These are phyloP conservation scores for Lotmaria passim DNA, from an alignment of 208 protist genomes.

Conservation along the genomic window DNA sequence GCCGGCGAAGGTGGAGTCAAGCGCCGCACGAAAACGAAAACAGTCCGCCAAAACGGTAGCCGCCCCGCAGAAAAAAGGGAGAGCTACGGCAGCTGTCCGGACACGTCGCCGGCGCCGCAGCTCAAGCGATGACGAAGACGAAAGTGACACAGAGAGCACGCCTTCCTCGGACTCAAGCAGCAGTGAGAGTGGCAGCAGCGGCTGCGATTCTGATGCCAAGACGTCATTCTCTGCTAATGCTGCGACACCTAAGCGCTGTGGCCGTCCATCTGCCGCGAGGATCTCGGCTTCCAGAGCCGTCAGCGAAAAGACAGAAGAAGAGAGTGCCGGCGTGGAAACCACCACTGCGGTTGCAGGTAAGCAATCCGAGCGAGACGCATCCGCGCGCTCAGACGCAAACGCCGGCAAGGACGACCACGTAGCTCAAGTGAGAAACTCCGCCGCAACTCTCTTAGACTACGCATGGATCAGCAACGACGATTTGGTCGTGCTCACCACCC, in stretches of 20 bases:
- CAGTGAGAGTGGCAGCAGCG: constrained; percentile 16
- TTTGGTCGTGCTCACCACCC: constrained; percentile 58
- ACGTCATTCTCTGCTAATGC: not conserved
- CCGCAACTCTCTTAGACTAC: constrained; percentile 45
- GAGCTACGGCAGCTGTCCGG: not conserved
- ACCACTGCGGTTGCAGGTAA: not conserved
- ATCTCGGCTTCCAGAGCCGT: not conserved
- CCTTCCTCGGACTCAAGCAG: constrained; percentile 4
- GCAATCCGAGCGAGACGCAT: not conserved
- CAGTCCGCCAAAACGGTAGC: not conserved
- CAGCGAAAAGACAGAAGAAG: not conserved
- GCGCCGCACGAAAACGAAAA: not conserved
- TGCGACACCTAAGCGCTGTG: not conserved
- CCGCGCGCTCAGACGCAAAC: not conserved
- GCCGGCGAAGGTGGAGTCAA: not conserved
- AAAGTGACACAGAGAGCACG: not conserved
- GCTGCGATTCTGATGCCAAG: not conserved
- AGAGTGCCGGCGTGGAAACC: not conserved
- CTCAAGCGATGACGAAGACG: not conserved
- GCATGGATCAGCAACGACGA: constrained; percentile 62
- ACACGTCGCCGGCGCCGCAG: not conserved
- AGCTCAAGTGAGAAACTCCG: not conserved
- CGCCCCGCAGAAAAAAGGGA: not conserved
- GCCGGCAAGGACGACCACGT: not conserved
- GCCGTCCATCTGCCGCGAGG: not conserved